Percentiles rank a stretch among this genome's conserved stretches.
These are phyloP conservation scores for Saitozyma podzolica DNA, from an alignment of 768 basidiomycete species.

Conservation along the genomic window DNA sequence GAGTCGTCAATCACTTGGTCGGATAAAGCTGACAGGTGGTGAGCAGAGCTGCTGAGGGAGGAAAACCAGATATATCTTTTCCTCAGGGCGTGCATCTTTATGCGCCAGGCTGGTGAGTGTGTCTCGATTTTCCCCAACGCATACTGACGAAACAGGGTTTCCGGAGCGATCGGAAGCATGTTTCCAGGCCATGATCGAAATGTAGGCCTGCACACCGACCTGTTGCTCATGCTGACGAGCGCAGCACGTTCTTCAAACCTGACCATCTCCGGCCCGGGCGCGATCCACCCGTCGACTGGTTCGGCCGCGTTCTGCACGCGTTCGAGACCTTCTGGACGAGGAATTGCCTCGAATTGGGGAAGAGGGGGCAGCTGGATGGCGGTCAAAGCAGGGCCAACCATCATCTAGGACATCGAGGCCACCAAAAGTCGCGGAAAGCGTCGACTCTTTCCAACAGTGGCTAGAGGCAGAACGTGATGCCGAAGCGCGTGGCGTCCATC, in stretches of 20 bases:
- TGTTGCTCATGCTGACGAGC: background rate
- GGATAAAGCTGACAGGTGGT: slow-evolving; percentile 9
- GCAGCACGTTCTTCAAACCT: slow-evolving; percentile 51
- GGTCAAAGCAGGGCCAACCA: background rate
- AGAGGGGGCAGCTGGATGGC: slow-evolving; percentile 49
- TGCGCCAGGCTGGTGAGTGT: slow-evolving; percentile 52
- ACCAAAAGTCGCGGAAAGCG: background rate
- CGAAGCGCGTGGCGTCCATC: slow-evolving; percentile 11
- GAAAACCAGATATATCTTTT: slow-evolving; percentile 53
- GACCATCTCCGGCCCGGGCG: slow-evolving; percentile 19
- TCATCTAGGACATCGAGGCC: background rate
- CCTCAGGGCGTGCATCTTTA: slow-evolving; percentile 47
- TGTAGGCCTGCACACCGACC: slow-evolving; percentile 32
- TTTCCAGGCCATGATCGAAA: slow-evolving; percentile 54
- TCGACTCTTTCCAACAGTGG: slow-evolving; percentile 46
- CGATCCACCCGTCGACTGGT: slow-evolving; percentile 6
- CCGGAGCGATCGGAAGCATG: slow-evolving; percentile 51
- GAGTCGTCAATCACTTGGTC: background rate
- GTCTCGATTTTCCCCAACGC: background rate
- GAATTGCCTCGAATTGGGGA: slow-evolving; percentile 54
- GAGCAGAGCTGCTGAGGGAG: slow-evolving; percentile 33
- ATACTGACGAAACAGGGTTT: slow-evolving; percentile 41
- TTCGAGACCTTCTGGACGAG: slow-evolving; percentile 54
- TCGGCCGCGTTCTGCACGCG: slow-evolving; percentile 27
- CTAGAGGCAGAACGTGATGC: slow-evolving; percentile 34